A percentile compares a stretch with the other conserved stretches of the same genome.
These are phyloP conservation scores for Rhizophagus clarus DNA, from an alignment of 192 early-diverging fungal species.

Conservation along the genomic window DNA sequence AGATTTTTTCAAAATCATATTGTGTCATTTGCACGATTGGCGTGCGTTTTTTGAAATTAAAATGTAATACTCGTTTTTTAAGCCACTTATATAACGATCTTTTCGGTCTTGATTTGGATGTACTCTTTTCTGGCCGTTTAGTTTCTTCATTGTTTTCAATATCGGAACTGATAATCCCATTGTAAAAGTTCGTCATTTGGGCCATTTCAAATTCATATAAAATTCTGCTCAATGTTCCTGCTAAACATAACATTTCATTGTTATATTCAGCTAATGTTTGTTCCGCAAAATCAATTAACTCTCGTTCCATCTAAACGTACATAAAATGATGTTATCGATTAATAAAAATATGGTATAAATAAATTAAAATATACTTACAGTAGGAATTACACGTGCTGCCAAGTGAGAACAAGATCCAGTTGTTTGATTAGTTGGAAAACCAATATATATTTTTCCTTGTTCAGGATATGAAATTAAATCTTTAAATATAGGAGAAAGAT, in stretches of 20 bases:
- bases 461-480: slow-evolving; percentile 71
- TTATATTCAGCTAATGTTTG: slow-evolving; percentile 77
- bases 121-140: too few species aligned
- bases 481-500: slow-evolving; percentile 56
- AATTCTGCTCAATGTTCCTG: slow-evolving; percentile 70
- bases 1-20: too few species aligned
- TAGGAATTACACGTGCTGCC: slow-evolving; percentile 84
- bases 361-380: slow-evolving; percentile 41
- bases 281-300: slow-evolving; percentile 89
- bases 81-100: background rate
- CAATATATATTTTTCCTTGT: slow-evolving; percentile 88
- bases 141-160: too few species aligned
- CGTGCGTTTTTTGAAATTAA: too few species aligned
- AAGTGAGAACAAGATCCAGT: slow-evolving; percentile 81
- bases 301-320: slow-evolving; percentile 58
- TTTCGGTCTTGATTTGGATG: background rate
- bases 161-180: background rate
- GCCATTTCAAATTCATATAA: slow-evolving; percentile 78
- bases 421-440: slow-evolving; percentile 89
- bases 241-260: slow-evolving; percentile 71
- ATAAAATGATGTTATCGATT: too few species aligned
- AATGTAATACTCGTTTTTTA: too few species aligned
- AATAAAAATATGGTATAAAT: too few species aligned
- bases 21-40: too few species aligned
- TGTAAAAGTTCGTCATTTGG: slow-evolving; percentile 57